Base-by-base conservation (phyloP, 2,329 filamentous ascomycete species). In the Talaromyces sp. region DNA sequence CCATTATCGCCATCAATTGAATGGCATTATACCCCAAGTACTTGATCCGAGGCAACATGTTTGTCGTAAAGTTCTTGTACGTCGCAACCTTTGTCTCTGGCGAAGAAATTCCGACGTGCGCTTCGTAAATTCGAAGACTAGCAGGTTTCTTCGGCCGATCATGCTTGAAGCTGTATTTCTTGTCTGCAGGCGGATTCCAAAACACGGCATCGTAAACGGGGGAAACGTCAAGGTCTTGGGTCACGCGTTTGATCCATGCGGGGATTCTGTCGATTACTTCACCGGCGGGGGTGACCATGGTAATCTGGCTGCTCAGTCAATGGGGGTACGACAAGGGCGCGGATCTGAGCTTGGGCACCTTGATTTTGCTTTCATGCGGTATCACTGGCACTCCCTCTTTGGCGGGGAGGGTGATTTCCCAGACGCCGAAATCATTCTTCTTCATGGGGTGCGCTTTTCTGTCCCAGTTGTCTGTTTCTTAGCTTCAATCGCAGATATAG, bases 1-100 rank as follows among this genome's bases (percentile, higher is more conserved):
- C 95, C 94, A 99, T 99, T 74, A 99, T 85, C 54, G 95, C 95
- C 95, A 99, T 99, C 68, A 99, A 84, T 77, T 99, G 95, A 70
- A 99, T 98, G 63, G 93, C 91, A 75, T 99, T 98, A 83, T 99
- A 99, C 47, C 94, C 95, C 50, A 98, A 83, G 68, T 88, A 82
- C 74, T 93, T 90, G 80, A 99, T 98, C 65, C 94, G 87, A 16
- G 94, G 93, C 8, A 99, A 85, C 85, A 97, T 93, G 77, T 91
- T 92, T 73, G 88, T 84, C 2, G 94, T 98, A 77, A 99, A 99
- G 79, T 99, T 93, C 78, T 97, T 97, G 85, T 97, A 99, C 7
- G 92, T 96, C 3, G 95, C 88, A 45, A 99, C 93, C 70, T 87
- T 89, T 68, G 90, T 87, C 69, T 98, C 94, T 1, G 93, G 92